These are phyloP conservation scores for Miscanthus lutarioriparius DNA, from an alignment of 176 grass and related monocot genomes.

Conservation along the genomic window DNA sequence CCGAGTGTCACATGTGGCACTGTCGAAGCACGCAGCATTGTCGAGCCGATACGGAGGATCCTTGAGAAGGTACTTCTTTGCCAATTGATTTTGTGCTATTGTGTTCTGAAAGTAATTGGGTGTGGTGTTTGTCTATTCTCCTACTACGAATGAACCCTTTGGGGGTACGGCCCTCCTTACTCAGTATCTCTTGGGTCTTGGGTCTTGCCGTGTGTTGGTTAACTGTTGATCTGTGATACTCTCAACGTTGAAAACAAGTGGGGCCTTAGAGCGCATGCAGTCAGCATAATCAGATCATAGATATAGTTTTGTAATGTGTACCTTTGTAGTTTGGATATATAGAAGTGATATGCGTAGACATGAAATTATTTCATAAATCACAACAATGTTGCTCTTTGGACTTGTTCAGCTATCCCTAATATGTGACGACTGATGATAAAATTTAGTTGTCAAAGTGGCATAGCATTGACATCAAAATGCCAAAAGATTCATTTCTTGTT, in stretches of 20 bases:
- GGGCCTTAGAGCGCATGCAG: background rate
- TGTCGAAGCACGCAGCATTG: slow-evolving; percentile 83
- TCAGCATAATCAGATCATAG: background rate
- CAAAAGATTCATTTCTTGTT: background rate
- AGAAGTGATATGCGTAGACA: background rate
- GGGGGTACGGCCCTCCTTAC: too few relatives aligned
- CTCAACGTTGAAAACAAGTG: background rate
- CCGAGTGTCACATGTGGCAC: slow-evolving; percentile 93
- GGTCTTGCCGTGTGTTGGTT: background rate
- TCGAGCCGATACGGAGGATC: slow-evolving; percentile 76
- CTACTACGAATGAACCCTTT: background rate
- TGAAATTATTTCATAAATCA: background rate
- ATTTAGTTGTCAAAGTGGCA: background rate
- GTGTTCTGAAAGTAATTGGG: background rate
- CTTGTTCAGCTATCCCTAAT: background rate
- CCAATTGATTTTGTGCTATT: background rate
- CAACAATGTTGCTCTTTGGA: background rate
- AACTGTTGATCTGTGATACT: background rate
- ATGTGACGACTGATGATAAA: background rate
- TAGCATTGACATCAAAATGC: background rate
- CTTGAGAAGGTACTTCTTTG: slow-evolving; percentile 61
- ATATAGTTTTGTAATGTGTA: background rate
- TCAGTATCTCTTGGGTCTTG: background rate
- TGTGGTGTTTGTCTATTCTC: background rate
- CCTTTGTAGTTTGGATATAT: background rate